A percentile compares a stretch with the other conserved stretches of the same genome.
Evolutionary conservation across 2,329 filamentous ascomycete genomes (phyloP).

Genomic region (Diaporthe sp.): DNA sequence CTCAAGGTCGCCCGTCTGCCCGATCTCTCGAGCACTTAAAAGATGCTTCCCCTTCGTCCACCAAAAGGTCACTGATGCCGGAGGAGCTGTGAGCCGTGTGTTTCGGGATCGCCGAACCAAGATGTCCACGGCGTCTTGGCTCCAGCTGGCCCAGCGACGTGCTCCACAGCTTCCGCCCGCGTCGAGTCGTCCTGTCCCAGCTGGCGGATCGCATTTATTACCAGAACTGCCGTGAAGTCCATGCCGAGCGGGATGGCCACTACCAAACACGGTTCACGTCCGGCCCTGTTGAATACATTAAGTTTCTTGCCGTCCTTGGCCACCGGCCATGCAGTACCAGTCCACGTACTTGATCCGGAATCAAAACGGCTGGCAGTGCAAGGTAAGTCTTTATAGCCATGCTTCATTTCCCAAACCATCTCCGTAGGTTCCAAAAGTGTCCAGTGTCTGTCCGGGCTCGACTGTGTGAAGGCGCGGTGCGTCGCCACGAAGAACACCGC

Average conservation of each 20-base stretch:
- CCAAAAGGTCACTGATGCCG: too few species aligned
- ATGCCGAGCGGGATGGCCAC: neutral
- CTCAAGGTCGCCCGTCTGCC: neutral
- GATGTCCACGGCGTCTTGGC: too few species aligned
- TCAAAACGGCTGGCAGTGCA: neutral
- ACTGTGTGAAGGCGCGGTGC: too few species aligned
- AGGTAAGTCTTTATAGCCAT: neutral
- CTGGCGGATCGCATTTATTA: neutral
- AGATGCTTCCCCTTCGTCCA: neutral
- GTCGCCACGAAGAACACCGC: neutral
- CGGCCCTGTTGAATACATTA: neutral
- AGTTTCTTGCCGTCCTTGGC: neutral
- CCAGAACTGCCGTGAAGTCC: neutral
- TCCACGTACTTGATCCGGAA: neutral
- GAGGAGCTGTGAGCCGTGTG: neutral
- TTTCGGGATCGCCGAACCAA: neutral
- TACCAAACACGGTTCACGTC: neutral
- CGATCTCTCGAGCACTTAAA: neutral
- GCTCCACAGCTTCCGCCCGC: neutral
- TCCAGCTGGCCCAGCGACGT: neutral
- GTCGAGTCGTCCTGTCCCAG: neutral
- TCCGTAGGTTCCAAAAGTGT: too few species aligned
- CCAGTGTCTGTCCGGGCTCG: neutral
- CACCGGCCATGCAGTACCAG: neutral
- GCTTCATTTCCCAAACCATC: neutral